Evolutionary conservation across 768 basidiomycete genomes (phyloP), one percentile per base, ranked within the genome.

Genomic region (Holtermannia corniformis): DNA sequence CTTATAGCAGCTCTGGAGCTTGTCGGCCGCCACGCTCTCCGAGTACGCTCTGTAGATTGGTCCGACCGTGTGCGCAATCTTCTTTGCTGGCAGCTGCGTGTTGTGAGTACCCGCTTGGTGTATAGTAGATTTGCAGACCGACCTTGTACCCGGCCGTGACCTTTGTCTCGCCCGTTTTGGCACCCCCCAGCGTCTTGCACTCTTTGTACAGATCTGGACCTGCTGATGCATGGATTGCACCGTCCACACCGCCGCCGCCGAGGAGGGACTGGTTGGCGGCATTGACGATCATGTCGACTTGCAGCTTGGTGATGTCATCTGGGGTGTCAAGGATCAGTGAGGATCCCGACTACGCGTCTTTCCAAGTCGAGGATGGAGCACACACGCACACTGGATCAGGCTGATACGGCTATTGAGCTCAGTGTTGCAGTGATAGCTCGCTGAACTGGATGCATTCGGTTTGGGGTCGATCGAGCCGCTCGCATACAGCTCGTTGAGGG

Each of bases 241-340:
- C 74, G 49, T 75, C 74, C 7, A 75, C 73, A 2, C 74, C 74
- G 1, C 74, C 74, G 5, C 73, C 73, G 26, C 73, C 73, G 0
- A 72, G 63, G 0, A 75, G 57, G 5, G 67, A 68, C 13, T 54
- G 59, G 55, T 73, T 74, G 5, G 72, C 72, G 1, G 72, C 73
- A 52, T 73, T 73, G 41, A 70, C 70, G 28, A 72, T 70, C 60
- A 67, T 63, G 20, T 65, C 65, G 21, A 67, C 68, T 28, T 67
- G 53, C 32, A 72, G 63, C 37, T 59, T 57, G 10, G 68, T 69
- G 20, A 72, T 72, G 49, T 72, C 66, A 12, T 67, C 66, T 66
- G 25, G 12, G 19, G 5, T 19, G 2, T 2, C 27, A 25, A 14
- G 2, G 4, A 19, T 28, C 25, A 49, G 44, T 26, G 19, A 42